Conservation (phyloP, 2,329 filamentous ascomycete species). For the Alternaria brassicae region DNA sequence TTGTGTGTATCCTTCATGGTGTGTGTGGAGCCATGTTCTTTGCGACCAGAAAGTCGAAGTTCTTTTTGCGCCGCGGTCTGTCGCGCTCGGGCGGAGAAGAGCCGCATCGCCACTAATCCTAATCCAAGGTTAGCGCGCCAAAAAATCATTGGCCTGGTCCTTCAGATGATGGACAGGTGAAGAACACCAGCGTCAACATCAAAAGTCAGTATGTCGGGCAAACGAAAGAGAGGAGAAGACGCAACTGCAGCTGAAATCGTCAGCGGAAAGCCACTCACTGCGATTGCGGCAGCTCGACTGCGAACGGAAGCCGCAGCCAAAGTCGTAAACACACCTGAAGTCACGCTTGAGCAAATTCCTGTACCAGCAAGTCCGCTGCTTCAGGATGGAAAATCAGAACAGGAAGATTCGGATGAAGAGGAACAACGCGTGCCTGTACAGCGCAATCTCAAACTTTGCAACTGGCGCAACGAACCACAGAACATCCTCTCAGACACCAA, state of each 20-base stretch:
- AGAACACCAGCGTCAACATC: constrained; percentile 11
- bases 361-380: constrained; percentile 25
- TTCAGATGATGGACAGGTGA: not conserved
- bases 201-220: constrained; percentile 37
- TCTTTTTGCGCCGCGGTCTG: constrained; percentile 36
- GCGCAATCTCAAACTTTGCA: constrained; percentile 41
- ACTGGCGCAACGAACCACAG: constrained; percentile 34
- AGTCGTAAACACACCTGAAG: constrained; percentile 14
- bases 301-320: constrained; percentile 31
- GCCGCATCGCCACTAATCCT: constrained; percentile 11
- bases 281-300: constrained; percentile 44
- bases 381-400: constrained; percentile 22
- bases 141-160: constrained; percentile 14
- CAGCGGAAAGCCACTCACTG: constrained; percentile 38
- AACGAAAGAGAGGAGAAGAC: constrained; percentile 37
- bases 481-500: constrained; percentile 35
- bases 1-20: constrained; percentile 47
- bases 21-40: constrained; percentile 19
- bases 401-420: constrained; percentile 28
- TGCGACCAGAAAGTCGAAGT: constrained; percentile 22
- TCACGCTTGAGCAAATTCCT: constrained; percentile 20
- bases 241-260: not conserved
- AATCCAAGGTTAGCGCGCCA: constrained; percentile 5
- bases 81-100: constrained; percentile 20
- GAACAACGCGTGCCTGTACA: constrained; percentile 19